Conservation (phyloP, 129 eudicot species). For the Oenanthe sinensis region DNA sequence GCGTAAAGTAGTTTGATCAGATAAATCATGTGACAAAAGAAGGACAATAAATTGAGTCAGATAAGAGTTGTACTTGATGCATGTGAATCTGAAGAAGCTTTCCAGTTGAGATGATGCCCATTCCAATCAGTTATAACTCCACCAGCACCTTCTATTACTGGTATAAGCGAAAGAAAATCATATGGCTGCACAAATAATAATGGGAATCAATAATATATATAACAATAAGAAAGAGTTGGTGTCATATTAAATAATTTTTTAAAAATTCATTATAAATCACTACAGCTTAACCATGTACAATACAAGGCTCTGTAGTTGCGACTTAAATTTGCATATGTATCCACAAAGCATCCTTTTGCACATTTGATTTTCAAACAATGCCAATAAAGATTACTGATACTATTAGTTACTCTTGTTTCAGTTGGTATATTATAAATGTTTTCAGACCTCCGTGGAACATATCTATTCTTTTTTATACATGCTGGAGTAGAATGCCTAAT, state of each 20-base stretch:
- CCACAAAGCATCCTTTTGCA: background rate
- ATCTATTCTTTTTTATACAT: background rate
- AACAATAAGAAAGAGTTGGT: background rate
- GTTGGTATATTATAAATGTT: background rate
- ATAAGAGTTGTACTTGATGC: slow-evolving; percentile 38
- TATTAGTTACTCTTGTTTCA: background rate
- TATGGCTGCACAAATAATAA: slow-evolving; percentile 67
- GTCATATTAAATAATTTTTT: background rate
- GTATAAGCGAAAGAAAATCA: slow-evolving; percentile 76
- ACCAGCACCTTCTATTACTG: slow-evolving; percentile 95
- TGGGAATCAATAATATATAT: no score
- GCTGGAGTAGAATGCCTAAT: background rate
- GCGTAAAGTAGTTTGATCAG: background rate
- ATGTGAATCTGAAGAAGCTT: slow-evolving; percentile 64
- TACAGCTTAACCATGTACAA: background rate
- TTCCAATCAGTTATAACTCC: slow-evolving; percentile 92
- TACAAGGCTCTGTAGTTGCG: background rate
- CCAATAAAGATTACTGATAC: background rate
- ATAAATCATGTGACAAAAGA: slow-evolving; percentile 7
- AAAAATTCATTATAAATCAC: background rate
- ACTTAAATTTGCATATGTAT: background rate
- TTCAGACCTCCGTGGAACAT: background rate
- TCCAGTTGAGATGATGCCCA: slow-evolving; percentile 65
- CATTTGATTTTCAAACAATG: background rate
- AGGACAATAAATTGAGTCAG: slow-evolving; percentile 3